Evolutionary conservation across 2,329 filamentous ascomycete species (phyloP), one percentile per base, ranked within the genome.

Genomic region (Beauveria brongniartii): DNA sequence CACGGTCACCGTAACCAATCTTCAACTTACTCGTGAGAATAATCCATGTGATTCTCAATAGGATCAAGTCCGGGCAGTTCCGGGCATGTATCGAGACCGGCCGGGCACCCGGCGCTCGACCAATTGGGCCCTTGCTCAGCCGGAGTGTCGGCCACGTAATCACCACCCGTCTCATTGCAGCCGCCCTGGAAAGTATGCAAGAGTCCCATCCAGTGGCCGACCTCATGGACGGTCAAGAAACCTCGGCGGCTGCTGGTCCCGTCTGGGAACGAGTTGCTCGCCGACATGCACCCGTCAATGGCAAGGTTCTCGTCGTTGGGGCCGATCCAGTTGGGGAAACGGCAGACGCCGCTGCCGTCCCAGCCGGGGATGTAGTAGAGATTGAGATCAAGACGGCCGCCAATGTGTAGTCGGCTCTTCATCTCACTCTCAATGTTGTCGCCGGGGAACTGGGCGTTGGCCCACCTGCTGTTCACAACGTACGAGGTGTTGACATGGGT

Each of bases 201-300:
- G 26, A 81, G 73, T 55, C 78, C 77, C 57, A 80, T 68, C 78
- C 78, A 80, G 70, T 80, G 78, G 18, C 78, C 78, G 48, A 76
- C 69, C 69, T 80, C 78, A 70, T 80, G 77, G 41, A 66, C 67
- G 30, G 64, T 65, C 3, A 71, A 70, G 65, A 69, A 69, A 20
- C 73, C 71, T n/a, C 68, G 65, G 66, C 72, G 68, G 64, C 67
- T 74, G 63, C 76, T 71, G 9, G 14, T 50, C 50, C 76, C 73
- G 18, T 73, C 75, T 18, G 74, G 75, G n/a, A 77, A 69, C 22
- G 71, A 70, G 60, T 67, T 64, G 55, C 69, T 69, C 52, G 73
- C 69, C 56, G 76, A 67, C 60, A 71, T 69, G 70, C 78, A 79
- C 50, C 75, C 73, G 60, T 77, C 75, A 8, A 63, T 63, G 65